Conservation (phyloP, 2,329 filamentous ascomycete species). For the Aspergillus novoparasiticus region DNA sequence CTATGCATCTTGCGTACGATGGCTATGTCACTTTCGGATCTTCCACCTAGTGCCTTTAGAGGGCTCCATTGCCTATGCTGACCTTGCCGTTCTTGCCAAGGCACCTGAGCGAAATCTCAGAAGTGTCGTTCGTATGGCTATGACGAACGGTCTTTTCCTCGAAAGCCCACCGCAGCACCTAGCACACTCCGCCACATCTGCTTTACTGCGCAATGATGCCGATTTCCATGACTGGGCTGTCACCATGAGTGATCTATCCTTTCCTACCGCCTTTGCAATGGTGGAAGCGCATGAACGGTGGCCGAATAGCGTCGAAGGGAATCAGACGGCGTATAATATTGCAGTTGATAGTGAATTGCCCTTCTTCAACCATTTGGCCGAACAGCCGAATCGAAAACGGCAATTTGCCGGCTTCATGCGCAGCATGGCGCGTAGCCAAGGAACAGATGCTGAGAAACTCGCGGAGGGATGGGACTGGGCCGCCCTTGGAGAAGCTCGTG, state of each 20-base stretch:
- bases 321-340: conserved; percentile 30
- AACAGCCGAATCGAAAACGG: conserved; percentile 41
- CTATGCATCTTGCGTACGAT: conserved; percentile 29
- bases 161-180: conserved; percentile 56
- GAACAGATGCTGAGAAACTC: conserved; percentile 58
- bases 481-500: conserved; percentile 48
- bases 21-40: conserved; percentile 35
- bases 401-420: conserved; percentile 60
- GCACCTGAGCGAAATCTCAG: conserved; percentile 29
- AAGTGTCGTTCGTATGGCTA: conserved; percentile 56
- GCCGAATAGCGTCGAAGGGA: conserved; percentile 20
- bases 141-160: conserved; percentile 60
- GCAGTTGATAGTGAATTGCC: conserved; percentile 30
- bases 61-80: conserved; percentile 25
- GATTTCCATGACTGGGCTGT: conserved; percentile 54
- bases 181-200: conserved; percentile 59
- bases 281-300: conserved; percentile 29
- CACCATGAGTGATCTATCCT: conserved; percentile 45
- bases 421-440: conserved; percentile 58
- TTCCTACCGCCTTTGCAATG: conserved; percentile 21
- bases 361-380: conserved; percentile 38
- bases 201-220: conserved; percentile 40
- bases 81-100: conserved; percentile 27
- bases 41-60: conserved; percentile 29
- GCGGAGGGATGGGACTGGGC: conserved; percentile 59